Evolutionary conservation across 176 grass and related monocot genomes (phyloP), one percentile per base, ranked within the genome.

Genomic region (Cocos nucifera): DNA sequence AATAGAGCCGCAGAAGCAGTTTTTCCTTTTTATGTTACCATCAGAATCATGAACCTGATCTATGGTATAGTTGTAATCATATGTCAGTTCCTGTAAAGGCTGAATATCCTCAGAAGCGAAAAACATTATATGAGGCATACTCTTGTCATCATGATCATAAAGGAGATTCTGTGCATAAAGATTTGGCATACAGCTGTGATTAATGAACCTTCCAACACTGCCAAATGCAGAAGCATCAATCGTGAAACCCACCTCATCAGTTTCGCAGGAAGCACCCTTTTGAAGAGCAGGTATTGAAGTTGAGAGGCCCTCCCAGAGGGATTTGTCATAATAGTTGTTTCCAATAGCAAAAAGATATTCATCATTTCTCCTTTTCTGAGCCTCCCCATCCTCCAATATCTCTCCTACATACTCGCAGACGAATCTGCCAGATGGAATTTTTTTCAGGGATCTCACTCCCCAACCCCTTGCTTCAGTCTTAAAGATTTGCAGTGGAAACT

Each of bases 381-480:
- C 88, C 62, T 87, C 80, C 73, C 84, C 74, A 12, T 93, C 77
- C 53, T 82, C 74, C 22, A 93, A 62, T 20, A 93, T 49, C 56
- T 93, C 88, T 22, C 79, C 88, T 51, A 93, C 76, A 69, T 93
- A 93, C 78, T 93, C 88, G 69, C 83, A 87, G 4, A 93, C 80
- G 81, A 87, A 93, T 63, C 83, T 84, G 70, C 88, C 88, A 59
- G 66, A 81, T 52, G 77, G 83, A 73, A 93, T 93, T 22, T 58
- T 84, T n/a, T 80, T 73, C 21, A 95, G 70, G 19, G 73, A 78
- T 71, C 82, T 82, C 17, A 89, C 85, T 70, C 89, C 89, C 89
- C 85, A 95, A 15, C 89, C 85, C 89, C 82, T 95, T 57, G 58
- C 59, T 71, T 80, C 72, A 26, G 82, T 95, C 80, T 90, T 90